Evolutionary conservation across 495 filamentous ascomycete genomes (phyloP), one percentile per base, ranked within the genome.

Genomic region (Neurospora sp.): DNA sequence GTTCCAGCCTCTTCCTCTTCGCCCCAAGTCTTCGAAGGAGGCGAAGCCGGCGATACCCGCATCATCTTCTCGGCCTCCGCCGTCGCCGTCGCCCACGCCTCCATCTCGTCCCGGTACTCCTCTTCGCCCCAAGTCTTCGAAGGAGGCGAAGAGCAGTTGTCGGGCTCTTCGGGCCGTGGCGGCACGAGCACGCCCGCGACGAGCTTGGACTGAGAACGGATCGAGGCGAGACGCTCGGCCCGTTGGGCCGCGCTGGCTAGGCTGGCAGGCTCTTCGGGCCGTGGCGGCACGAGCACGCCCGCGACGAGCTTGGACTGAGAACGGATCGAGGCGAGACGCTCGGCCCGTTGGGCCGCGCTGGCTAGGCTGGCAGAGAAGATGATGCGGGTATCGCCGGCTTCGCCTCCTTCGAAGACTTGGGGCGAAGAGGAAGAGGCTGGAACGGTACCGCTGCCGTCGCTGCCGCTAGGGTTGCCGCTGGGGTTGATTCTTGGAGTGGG

Each of bases 191-290:
- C 87, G 38, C 94, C 94, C 14, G 93, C 93, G 74, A 97, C 82
- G 18, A 88, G 85, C 59, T 85, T 87, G 76, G 82, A 87, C 53
- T 78, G 74, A 40, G 59, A 85, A 82, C 73, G 86, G 82, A 77
- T 88, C 77, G 73, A 89, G 87, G 75, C 92, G 83, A 75, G 88
- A 81, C 75, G 87, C 82, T 74, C 91, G 85, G 77, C 90, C 83
- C 78, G 88, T 87, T 74, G 92, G 88, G 70, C 90, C 5, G 83
- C 83, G 42, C 84, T 92, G 53, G 90, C 90, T 73, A n/a, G n/a
- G n/a, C n/a, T n/a, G n/a, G n/a, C n/a, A n/a, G 96, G 96, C 80
- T 99, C 96, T 70, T 89, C 87, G 8, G 96, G 96, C 16, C 87
- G 85, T 20, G 94, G 94, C 12, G 94, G 94, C 4, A 97, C 91